A percentile compares a stretch with the other conserved stretches of the same genome.
Evolutionary conservation across 177 flowering plant genomes (phyloP).

Genomic region (Tripterygium wilfordii): DNA sequence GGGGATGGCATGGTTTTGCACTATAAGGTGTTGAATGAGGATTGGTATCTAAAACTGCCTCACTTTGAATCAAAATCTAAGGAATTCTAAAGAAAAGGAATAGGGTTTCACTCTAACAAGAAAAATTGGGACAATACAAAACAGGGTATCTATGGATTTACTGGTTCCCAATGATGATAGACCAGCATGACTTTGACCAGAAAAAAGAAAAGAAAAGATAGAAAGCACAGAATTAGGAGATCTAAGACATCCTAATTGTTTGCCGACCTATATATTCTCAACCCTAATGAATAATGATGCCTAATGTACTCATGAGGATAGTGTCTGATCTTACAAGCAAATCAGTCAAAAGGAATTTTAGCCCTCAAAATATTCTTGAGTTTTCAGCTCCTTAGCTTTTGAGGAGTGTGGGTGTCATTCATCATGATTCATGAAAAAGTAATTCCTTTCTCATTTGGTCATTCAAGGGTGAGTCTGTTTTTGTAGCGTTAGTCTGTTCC

Average conservation of each 20-base stretch:
- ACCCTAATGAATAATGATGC: conserved; percentile 20
- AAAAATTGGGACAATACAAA: too few relatives aligned
- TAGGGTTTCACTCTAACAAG: too few relatives aligned
- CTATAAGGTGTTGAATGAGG: too few relatives aligned
- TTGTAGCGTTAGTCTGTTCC: too few relatives aligned
- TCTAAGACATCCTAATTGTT: conserved; percentile 4
- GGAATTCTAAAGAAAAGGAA: too few relatives aligned
- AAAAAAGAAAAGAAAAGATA: neutral
- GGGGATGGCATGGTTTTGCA: too few relatives aligned
- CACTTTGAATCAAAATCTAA: too few relatives aligned
- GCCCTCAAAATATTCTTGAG: neutral
- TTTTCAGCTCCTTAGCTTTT: neutral
- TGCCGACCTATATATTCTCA: conserved; percentile 14
- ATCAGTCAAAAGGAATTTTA: neutral
- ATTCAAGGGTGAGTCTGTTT: too few relatives aligned
- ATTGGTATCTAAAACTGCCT: too few relatives aligned
- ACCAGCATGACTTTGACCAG: conserved; percentile 18
- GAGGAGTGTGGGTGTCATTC: neutral
- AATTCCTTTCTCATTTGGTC: too few relatives aligned
- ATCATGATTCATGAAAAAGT: too few relatives aligned
- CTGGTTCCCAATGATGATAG: conserved; percentile 22
- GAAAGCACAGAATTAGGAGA: neutral
- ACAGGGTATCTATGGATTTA: too few relatives aligned
- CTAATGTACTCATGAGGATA: conserved; percentile 3
- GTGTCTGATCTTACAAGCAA: neutral